Evolutionary conservation across 208 protist species (phyloP).

Genomic region (Angomonas ambiguus): DNA sequence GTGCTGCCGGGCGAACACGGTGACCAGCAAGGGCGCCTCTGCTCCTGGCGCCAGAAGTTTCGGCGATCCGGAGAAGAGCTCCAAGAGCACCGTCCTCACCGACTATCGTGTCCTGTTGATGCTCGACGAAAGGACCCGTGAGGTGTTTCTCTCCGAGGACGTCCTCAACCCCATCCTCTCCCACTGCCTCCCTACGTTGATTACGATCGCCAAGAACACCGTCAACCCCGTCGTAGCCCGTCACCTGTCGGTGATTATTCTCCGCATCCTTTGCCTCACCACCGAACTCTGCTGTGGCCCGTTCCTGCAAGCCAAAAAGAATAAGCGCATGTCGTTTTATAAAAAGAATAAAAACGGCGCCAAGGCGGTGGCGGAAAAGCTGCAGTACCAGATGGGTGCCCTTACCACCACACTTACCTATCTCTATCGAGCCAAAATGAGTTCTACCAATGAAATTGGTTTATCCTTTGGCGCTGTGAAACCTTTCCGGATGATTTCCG

Average conservation of each 20-base stretch:
- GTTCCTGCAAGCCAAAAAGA: background rate
- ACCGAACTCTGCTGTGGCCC: conserved; percentile 23
- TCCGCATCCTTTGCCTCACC: conserved; percentile 51
- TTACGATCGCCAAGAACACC: conserved; percentile 48
- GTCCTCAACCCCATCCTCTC: conserved; percentile 32
- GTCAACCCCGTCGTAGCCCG: conserved; percentile 67
- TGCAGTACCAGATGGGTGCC: background rate
- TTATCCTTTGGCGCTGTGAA: background rate
- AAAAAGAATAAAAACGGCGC: background rate
- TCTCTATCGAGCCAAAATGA: background rate
- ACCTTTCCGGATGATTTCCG: background rate
- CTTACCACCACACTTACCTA: conserved; percentile 3
- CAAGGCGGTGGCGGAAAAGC: background rate
- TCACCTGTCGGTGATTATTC: conserved; percentile 56
- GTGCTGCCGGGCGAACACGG: background rate
- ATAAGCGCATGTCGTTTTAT: background rate
- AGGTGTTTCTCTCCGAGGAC: conserved; percentile 27
- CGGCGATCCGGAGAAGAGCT: conserved; percentile 1
- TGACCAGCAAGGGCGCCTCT: background rate
- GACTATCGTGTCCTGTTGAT: background rate
- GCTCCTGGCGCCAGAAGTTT: background rate
- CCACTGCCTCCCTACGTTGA: conserved; percentile 40
- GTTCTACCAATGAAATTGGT: background rate
- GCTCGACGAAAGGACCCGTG: conserved; percentile 12
- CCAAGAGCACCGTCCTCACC: background rate